Evolutionary conservation across 352 stramenopile genomes (phyloP).

Genomic region (Phytophthora colocasiae): DNA sequence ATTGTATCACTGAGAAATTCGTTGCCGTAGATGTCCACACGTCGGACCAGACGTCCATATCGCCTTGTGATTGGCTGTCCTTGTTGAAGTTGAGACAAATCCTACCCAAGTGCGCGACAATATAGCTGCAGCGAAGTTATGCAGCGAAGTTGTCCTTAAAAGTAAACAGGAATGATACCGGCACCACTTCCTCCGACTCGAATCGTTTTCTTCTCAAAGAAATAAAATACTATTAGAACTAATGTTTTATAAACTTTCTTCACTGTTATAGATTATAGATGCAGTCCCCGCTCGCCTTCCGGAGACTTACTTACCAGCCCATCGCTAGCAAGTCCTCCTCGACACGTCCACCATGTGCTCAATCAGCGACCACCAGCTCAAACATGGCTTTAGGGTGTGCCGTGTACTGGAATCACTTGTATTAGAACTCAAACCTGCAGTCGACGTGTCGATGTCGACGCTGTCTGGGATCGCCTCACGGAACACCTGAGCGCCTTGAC

Average conservation of each 20-base stretch:
- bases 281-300: too few relatives aligned
- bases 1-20: not conserved
- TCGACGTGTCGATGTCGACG: not conserved
- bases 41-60: too few relatives aligned
- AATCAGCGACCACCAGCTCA: slow-evolving; percentile 22
- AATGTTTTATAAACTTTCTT: too few relatives aligned
- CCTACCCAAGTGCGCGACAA: not conserved
- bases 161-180: not conserved
- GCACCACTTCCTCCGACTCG: too few relatives aligned
- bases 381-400: not conserved
- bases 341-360: slow-evolving; percentile 18
- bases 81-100: too few relatives aligned
- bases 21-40: too few relatives aligned
- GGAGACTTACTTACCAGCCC: slow-evolving; percentile 6
- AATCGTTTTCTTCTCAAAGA: too few relatives aligned
- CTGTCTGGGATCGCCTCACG: slow-evolving; percentile 5
- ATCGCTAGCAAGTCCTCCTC: slow-evolving; percentile 11
- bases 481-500: slow-evolving; percentile 3
- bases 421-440: not conserved
- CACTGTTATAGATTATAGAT: too few relatives aligned
- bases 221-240: too few relatives aligned
- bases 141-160: too few relatives aligned
- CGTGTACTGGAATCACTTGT: not conserved
- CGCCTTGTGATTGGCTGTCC: too few relatives aligned
- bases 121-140: not conserved